Percentiles rank a stretch among this genome's conserved stretches.
Evolutionary conservation across 495 filamentous ascomycete genomes (phyloP).

Genomic region (Clavariopsis aquatica): DNA sequence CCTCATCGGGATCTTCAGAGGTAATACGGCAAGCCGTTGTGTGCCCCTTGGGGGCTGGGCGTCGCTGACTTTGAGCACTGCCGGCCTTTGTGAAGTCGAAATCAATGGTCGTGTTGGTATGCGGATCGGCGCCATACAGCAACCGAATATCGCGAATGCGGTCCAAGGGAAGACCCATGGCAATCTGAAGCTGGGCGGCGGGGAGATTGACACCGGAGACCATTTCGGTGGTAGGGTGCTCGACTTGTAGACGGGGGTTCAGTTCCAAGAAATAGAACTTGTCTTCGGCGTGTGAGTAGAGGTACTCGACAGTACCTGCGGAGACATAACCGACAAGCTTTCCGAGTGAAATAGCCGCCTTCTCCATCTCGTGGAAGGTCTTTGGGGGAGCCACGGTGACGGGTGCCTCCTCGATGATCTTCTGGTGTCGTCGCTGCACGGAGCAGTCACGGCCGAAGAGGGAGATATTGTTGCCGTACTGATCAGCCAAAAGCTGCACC

Average conservation of each 20-base stretch:
- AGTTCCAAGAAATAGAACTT: constrained; percentile 99
- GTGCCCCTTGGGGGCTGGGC: constrained; percentile 91
- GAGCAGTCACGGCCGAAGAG: constrained; percentile 98
- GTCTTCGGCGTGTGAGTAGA: constrained; percentile 97
- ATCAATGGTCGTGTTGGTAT: constrained; percentile 82
- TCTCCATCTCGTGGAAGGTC: constrained; percentile 96
- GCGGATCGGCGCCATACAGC: constrained; percentile 93
- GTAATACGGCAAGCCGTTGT: constrained; percentile 99
- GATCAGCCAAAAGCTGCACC: constrained; percentile 94
- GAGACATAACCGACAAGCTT: constrained; percentile 97
- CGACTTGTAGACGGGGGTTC: constrained; percentile 97
- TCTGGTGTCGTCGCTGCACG: constrained; percentile 97
- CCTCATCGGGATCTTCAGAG: constrained; percentile 97
- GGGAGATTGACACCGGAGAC: constrained; percentile 96
- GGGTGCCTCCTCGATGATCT: constrained; percentile 99
- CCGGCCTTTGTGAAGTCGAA: constrained; percentile 91
- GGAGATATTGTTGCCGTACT: constrained; percentile 99
- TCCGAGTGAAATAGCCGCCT: constrained; percentile 90
- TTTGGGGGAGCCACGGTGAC: constrained; percentile 87
- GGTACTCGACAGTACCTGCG: constrained; percentile 97
- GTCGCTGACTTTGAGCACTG: constrained; percentile 80
- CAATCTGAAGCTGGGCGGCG: constrained; percentile 95
- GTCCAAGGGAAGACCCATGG: constrained; percentile 97
- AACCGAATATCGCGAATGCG: constrained; percentile 94
- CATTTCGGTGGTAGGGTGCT: constrained; percentile 99